These are phyloP conservation scores for Pholiota conissans DNA, from an alignment of 768 basidiomycete genomes.

Conservation along the genomic window DNA sequence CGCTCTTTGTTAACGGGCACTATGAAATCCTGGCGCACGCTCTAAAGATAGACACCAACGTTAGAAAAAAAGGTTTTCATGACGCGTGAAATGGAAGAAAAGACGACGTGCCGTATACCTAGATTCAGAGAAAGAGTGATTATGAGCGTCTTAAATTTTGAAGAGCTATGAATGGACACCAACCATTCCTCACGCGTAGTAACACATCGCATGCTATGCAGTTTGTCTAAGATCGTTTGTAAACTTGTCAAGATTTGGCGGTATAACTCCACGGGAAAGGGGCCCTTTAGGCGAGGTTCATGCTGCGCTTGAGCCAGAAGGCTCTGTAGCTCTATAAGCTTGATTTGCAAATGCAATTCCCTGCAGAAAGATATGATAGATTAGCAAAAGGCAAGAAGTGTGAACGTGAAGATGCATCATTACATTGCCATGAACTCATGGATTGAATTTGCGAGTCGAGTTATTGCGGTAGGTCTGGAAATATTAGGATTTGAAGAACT, in stretches of 20 bases:
- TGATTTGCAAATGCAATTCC: conserved; percentile 94
- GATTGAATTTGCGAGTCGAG: conserved; percentile 61
- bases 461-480: conserved; percentile 35
- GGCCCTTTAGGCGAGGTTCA: conserved; percentile 94
- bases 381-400: neutral
- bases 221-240: conserved; percentile 81
- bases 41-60: conserved; percentile 38
- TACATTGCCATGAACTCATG: conserved; percentile 94
- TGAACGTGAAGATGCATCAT: conserved; percentile 18
- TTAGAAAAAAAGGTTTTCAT: neutral
- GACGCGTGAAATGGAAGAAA: neutral
- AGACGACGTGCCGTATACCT: conserved; percentile 71
- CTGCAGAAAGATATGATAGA: conserved; percentile 36
- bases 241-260: conserved; percentile 79
- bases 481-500: neutral
- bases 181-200: conserved; percentile 94
- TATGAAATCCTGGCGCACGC: conserved; percentile 84
- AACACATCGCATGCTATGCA: conserved; percentile 98
- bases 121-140: conserved; percentile 7
- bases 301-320: conserved; percentile 88
- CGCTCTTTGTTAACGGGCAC: conserved; percentile 87
- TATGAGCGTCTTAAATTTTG: neutral
- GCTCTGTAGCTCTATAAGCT: conserved; percentile 81
- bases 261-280: conserved; percentile 87
- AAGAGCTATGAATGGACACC: conserved; percentile 23